These are phyloP conservation scores for Phytophthora foliorum DNA, from an alignment of 352 stramenopile genomes.

Conservation along the genomic window DNA sequence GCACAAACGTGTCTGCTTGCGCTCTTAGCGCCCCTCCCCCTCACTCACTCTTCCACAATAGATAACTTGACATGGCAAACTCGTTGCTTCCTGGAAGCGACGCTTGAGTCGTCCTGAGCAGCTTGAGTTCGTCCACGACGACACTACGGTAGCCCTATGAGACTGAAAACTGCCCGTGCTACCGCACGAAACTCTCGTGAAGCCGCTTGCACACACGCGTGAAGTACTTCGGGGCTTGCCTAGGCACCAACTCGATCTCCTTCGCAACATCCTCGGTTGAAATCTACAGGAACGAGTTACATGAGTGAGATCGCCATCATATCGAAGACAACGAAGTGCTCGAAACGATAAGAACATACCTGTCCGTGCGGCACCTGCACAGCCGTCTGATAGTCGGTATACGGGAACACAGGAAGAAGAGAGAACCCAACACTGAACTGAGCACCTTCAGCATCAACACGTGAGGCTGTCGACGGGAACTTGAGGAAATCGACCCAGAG, in stretches of 20 bases:
- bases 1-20: conserved; percentile 17
- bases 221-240: conserved; percentile 60
- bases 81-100: neutral
- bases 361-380: conserved; percentile 58
- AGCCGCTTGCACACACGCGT: conserved; percentile 61
- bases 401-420: conserved; percentile 61
- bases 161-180: conserved; percentile 16
- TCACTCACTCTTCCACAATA: conserved; percentile 42
- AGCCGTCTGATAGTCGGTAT: conserved; percentile 53
- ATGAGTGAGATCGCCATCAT: neutral
- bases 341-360: conserved; percentile 41
- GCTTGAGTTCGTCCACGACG: neutral
- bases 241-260: conserved; percentile 58
- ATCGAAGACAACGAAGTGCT: neutral
- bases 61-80: conserved; percentile 37
- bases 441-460: conserved; percentile 22
- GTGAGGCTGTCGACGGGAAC: conserved; percentile 47
- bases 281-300: conserved; percentile 46
- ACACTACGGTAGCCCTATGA: conserved; percentile 23
- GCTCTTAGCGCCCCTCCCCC: no score
- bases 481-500: conserved; percentile 79
- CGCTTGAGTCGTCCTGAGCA: neutral
- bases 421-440: conserved; percentile 70
- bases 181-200: conserved; percentile 55
- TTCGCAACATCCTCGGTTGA: conserved; percentile 53